Percentiles rank a stretch among this genome's conserved stretches.
These are phyloP conservation scores for Canavalia ensiformis DNA, from an alignment of 306 rosid genomes.

Conservation along the genomic window DNA sequence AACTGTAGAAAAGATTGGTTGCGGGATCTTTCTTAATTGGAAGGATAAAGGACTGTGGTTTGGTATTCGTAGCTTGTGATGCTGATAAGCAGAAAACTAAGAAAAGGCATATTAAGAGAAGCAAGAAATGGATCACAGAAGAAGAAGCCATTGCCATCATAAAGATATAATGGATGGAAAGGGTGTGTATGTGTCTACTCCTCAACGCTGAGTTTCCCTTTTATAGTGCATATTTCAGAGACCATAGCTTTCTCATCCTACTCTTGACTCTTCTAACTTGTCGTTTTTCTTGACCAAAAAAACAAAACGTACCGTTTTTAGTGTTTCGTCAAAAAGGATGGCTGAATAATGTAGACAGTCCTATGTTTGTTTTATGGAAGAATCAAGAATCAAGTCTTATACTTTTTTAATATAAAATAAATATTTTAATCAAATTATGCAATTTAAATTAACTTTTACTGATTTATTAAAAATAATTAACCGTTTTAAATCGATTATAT, in stretches of 20 bases:
- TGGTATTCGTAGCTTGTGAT: neutral
- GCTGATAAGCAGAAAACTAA: slow-evolving; percentile 14
- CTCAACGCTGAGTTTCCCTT: neutral
- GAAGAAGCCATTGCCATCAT: slow-evolving; percentile 36
- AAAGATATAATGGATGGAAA: no score
- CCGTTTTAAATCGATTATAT: no score
- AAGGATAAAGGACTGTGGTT: slow-evolving; percentile 42
- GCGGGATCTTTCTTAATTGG: slow-evolving; percentile 51
- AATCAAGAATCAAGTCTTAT: no score
- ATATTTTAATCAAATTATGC: no score
- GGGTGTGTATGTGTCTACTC: neutral
- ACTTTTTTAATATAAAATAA: no score
- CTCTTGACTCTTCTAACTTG: no score
- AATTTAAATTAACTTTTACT: no score
- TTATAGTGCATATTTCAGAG: slow-evolving; percentile 6
- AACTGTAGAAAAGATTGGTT: slow-evolving; percentile 54
- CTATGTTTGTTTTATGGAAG: no score
- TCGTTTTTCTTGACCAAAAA: slow-evolving; percentile 1
- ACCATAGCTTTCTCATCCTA: no score
- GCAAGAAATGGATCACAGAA: slow-evolving; percentile 22
- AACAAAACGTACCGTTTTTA: neutral
- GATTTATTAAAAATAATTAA: no score
- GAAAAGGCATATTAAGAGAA: slow-evolving; percentile 37
- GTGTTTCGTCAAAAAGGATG: neutral
- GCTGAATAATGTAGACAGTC: neutral